phyloP scores from a whole-genome alignment of 1,284 basidiomycete genomes.

The Puccinia triticina region DNA sequence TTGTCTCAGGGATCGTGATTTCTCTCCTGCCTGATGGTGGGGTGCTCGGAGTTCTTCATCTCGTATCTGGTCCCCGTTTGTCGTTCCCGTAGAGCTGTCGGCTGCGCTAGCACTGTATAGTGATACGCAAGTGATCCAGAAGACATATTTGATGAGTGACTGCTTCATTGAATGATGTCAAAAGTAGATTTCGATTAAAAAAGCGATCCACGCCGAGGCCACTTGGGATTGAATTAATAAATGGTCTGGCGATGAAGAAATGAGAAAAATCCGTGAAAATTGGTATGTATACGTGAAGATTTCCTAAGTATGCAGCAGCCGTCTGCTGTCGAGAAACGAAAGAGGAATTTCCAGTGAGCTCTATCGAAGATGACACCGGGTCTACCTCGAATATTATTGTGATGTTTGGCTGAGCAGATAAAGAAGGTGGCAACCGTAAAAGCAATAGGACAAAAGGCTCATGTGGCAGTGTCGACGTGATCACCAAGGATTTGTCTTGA shows the following conservation, averaged over 20 bases:
- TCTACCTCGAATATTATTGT: not conserved
- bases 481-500: not conserved
- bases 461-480: conserved; percentile 21
- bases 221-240: not conserved
- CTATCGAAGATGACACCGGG: conserved; percentile 26
- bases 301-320: not conserved
- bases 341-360: not conserved
- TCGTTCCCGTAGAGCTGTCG: not conserved
- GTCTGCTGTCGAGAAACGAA: not conserved
- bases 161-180: conserved; percentile 1
- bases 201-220: conserved; percentile 22
- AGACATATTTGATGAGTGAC: not conserved
- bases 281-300: not conserved
- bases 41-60: conserved; percentile 7
- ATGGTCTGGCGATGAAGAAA: not conserved
- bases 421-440: not conserved
- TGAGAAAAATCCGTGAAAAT: not conserved
- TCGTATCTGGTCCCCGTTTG: not conserved
- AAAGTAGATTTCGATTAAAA: not conserved
- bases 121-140: not conserved
- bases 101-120: not conserved
- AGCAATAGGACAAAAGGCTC: not conserved
- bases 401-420: not conserved
- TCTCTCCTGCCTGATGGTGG: not conserved
- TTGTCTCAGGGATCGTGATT: not conserved